These are phyloP conservation scores for Pythium periplocum DNA, from an alignment of 352 stramenopile genomes.

Conservation along the genomic window DNA sequence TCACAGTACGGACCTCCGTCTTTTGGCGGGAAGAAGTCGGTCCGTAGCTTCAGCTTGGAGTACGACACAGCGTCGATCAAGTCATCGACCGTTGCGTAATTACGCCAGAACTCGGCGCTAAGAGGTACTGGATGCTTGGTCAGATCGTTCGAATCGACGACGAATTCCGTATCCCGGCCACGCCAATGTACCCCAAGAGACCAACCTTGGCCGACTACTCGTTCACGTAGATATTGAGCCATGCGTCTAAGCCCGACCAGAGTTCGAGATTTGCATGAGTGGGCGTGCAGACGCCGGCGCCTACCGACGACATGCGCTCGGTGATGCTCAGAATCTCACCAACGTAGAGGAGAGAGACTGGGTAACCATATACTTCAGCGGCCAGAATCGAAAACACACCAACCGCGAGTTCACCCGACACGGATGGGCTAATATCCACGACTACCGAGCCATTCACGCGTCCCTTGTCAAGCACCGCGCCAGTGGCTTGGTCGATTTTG, in stretches of 20 bases:
- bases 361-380: conserved; percentile 22
- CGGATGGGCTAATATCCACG: conserved; percentile 19
- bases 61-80: conserved; percentile 29
- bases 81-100: conserved; percentile 32
- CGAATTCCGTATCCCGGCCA: conserved; percentile 34
- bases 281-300: conserved; percentile 33
- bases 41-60: conserved; percentile 21
- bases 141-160: conserved; percentile 9
- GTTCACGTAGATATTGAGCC: conserved; percentile 39
- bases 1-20: conserved; percentile 13
- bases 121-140: conserved; percentile 10
- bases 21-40: conserved; percentile 24
- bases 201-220: conserved; percentile 34
- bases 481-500: conserved; percentile 11
- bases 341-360: conserved; percentile 17
- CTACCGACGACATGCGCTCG: conserved; percentile 30
- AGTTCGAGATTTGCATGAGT: conserved; percentile 57
- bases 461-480: conserved; percentile 13
- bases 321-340: conserved; percentile 9
- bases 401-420: conserved; percentile 18
- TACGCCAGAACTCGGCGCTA: conserved; percentile 43
- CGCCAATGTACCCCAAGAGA: conserved; percentile 31
- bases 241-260: conserved; percentile 31
- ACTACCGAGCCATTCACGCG: conserved; percentile 18
- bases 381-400: conserved; percentile 28